Base-by-base conservation (phyloP, 805 yeast species). In the Pichia rugopelliculosa region DNA sequence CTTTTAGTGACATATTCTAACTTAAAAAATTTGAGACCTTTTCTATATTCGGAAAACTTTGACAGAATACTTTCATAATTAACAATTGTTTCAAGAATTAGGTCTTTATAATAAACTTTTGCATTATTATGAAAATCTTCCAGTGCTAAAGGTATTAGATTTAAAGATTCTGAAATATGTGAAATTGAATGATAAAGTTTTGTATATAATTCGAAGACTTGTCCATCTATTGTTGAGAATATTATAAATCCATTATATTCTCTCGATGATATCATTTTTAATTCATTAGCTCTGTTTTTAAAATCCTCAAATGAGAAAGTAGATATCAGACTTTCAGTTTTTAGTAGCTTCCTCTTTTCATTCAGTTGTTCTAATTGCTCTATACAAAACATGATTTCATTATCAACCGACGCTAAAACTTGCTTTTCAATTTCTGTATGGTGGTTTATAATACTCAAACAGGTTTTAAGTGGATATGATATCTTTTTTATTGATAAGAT, bases 131-230 rank as follows among this genome's bases (percentile, higher is more conserved):
- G 65, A 59, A 68, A 81, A 60, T 57, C 74, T 52, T 60, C 78
- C 52, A 67, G 70, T 54, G 80, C 67, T 20, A 66, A 56, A 0
- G 84, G 84, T 1, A 82, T 67, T 46, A 79, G 72, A 36, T 71
- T 70, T 9, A 75, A 56, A 3, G 85, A 69, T 7, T 76, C 80
- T 38, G 70, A 72, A 18, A 81, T 67, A 0, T 86, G 85, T 5
- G 66, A 66, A 4, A 79, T 59, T 33, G 67, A 63, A 17, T 66
- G 62, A 39, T 70, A 72, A 38, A 80, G 58, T 6, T 60, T 57
- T 13, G 69, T 49, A 54, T 71, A 80, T 41, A 70, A 9, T 3
- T 46, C 41, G 24, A 42, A 47, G 3, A 47, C 36, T 10, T 38
- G 20, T 18, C 11, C 22, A 44, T 53, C 55, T 4, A 23, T 25